These are phyloP conservation scores for Mrakia hoshinonis DNA, from an alignment of 768 basidiomycete genomes.

Conservation along the genomic window DNA sequence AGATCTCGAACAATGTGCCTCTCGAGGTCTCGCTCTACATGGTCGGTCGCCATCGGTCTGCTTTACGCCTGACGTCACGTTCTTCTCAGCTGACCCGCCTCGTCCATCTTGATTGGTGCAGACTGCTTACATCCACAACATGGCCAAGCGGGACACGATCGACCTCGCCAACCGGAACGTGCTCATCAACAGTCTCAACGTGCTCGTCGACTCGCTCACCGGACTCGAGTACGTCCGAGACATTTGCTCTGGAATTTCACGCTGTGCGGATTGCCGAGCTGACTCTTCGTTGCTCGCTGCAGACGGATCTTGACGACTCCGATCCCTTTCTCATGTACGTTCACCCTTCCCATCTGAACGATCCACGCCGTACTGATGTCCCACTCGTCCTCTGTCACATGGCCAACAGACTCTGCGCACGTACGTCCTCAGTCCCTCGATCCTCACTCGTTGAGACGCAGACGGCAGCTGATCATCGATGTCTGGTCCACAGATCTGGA, in stretches of 20 bases:
- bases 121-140: constrained; percentile 46
- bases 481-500: constrained; percentile 45
- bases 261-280: no score
- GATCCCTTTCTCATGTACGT: constrained; percentile 59
- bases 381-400: background rate
- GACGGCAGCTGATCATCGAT: background rate
- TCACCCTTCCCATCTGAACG: background rate
- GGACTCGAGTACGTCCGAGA: constrained; percentile 52
- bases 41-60: background rate
- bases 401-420: no score
- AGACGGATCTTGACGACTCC: constrained; percentile 61
- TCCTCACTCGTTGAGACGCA: background rate
- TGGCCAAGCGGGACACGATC: constrained; percentile 51
- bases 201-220: constrained; percentile 53
- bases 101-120: background rate
- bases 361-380: no score
- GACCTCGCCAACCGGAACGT: constrained; percentile 52
- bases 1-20: constrained; percentile 3
- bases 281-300: no score
- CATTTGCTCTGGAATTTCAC: no score
- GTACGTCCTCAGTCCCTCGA: background rate
- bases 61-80: no score
- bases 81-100: no score
- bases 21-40: background rate
- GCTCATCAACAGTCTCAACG: constrained; percentile 47